Base-by-base conservation (phyloP, 2,329 filamentous ascomycete genomes). In the Clathrospora elynae region DNA sequence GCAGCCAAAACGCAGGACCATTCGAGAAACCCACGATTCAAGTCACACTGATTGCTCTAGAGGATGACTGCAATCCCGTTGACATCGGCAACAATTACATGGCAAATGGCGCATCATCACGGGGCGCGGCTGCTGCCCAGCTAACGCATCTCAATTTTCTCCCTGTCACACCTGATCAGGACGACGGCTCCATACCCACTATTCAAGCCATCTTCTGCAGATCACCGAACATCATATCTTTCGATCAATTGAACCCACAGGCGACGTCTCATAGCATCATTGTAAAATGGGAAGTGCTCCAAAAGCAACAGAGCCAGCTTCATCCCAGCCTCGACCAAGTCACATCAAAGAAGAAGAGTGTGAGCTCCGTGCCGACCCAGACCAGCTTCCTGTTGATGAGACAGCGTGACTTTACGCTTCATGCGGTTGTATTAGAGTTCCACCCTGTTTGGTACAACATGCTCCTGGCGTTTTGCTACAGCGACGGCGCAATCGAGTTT, bases 401-500 rank as follows among this genome's bases (percentile, higher is more conserved):
- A 61, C 72, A 86, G 14, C 80, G 87, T 2, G 83, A 92, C 35
- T 76, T 88, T 6, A 70, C 82, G 11, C 75, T 87, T 20, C 82
- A 87, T 54, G 90, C 89, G 64, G 78, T 87, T 16, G 74, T 91
- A 1, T 70, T 96, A 25, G 81, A 82, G 0, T 74, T 93, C 19
- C 80, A 86, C 32, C 74, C 83, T 2, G 76, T 87, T 12, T 86
- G 87, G 56, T 83, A 86, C 46, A 86, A 87, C 34, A 89, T 83
- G 45, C 77, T 87, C 2, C 52, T 96, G 2, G 84, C 86, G 19
- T 76, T 96, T 45, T 79, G 80, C 17, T 88, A 88, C 57, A 87
- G 87, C 49, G 90, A 96, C 64, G 88, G 91, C 8, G 86, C 84
- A 0, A 76, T 95, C 3, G 85, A 93, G 55, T 88, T 92, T 67